Evolutionary conservation across 2,329 filamentous ascomycete species (phyloP).

Genomic region (Onygena corvina): DNA sequence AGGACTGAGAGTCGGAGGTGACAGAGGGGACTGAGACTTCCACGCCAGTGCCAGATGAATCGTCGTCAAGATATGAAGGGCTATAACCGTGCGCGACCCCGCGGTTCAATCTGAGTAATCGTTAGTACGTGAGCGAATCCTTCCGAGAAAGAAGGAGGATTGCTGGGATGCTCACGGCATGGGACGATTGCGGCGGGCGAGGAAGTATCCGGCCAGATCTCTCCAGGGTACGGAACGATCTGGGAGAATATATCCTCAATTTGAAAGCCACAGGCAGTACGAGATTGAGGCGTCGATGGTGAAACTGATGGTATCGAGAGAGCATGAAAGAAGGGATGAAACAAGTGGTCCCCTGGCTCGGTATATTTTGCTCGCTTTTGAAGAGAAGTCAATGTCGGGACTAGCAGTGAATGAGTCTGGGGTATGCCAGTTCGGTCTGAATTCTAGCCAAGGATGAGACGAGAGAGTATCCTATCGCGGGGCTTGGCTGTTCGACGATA

Average conservation of each 20-base stretch:
- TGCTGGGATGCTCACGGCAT: conserved; percentile 19
- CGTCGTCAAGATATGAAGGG: conserved; percentile 33
- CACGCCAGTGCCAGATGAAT: conserved; percentile 33
- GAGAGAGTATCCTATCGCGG: background rate
- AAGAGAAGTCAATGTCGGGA: background rate
- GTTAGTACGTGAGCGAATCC: conserved; percentile 4
- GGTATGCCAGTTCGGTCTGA: background rate
- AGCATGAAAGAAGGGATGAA: conserved; percentile 1
- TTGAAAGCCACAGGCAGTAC: background rate
- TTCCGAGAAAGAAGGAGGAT: conserved; percentile 7
- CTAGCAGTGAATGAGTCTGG: background rate
- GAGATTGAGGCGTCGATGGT: conserved; percentile 11
- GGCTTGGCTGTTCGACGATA: conserved; percentile 2
- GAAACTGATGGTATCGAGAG: conserved; percentile 13
- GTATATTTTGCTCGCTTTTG: background rate
- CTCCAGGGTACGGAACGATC: conserved; percentile 8
- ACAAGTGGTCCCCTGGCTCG: no score
- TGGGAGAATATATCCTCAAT: conserved; percentile 7
- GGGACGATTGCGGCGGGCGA: conserved; percentile 9
- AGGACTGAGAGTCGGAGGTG: conserved; percentile 27
- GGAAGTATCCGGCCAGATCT: conserved; percentile 13
- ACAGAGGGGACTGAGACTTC: conserved; percentile 33
- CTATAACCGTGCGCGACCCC: conserved; percentile 29
- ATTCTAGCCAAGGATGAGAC: background rate
- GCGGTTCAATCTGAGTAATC: conserved; percentile 32